Percentiles rank a stretch among this genome's conserved stretches.
Conservation (phyloP, 305 asterid genomes). For the Solanum hybrid region DNA sequence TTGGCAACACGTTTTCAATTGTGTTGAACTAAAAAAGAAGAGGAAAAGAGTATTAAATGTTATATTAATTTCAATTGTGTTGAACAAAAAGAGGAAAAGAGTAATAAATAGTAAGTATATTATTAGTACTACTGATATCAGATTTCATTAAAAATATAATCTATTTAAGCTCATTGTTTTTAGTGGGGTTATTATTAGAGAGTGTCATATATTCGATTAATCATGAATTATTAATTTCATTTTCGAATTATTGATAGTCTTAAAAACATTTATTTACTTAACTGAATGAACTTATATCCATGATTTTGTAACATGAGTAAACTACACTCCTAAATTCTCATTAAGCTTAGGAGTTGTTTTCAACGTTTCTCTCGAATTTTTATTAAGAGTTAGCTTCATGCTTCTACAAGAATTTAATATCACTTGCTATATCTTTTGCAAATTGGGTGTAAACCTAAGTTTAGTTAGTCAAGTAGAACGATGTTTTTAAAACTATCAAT, state of each 20-base stretch:
- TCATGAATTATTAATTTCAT: too few species aligned
- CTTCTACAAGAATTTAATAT: not conserved
- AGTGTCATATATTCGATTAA: not conserved
- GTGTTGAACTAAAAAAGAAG: not conserved
- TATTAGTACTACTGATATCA: not conserved
- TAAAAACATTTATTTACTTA: not conserved
- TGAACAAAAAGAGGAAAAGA: not conserved
- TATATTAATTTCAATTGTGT: not conserved
- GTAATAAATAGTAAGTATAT: not conserved
- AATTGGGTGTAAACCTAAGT: not conserved
- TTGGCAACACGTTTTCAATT: slow-evolving; percentile 17
- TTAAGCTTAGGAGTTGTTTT: not conserved
- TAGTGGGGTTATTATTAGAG: not conserved
- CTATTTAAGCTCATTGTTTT: not conserved
- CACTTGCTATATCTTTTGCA: not conserved
- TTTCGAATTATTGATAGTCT: not conserved
- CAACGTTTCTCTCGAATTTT: not conserved
- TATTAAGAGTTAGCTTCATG: not conserved
- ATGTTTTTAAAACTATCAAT: not conserved
- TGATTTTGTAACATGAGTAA: not conserved
- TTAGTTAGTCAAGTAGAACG: not conserved
- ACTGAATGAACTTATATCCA: not conserved
- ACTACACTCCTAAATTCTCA: not conserved
- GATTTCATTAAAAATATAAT: not conserved
- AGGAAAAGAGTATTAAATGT: not conserved